Conservation (phyloP, 208 protist genomes). For the Vickermania ingenoplastis region DNA sequence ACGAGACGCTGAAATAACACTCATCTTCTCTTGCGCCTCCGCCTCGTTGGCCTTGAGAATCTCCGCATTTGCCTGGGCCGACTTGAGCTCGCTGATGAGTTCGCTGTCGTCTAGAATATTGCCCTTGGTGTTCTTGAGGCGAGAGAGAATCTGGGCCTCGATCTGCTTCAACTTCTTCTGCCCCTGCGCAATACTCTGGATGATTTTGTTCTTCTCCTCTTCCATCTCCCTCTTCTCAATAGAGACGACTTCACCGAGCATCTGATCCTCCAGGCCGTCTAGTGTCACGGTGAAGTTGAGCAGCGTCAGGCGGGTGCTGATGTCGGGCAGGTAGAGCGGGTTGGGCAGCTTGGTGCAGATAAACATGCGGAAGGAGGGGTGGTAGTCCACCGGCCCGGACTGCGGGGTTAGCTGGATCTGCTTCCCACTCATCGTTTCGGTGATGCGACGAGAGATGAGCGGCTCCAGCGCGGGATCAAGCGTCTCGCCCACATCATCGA, state of each 20-base stretch:
- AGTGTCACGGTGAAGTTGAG: conserved; percentile 97
- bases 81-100: conserved; percentile 91
- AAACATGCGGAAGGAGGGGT: conserved; percentile 91
- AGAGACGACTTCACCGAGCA: conserved; percentile 91
- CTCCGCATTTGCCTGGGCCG: conserved; percentile 86
- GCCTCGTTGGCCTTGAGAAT: conserved; percentile 83
- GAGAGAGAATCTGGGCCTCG: conserved; percentile 89
- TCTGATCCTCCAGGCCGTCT: conserved; percentile 92
- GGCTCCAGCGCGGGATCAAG: conserved; percentile 93
- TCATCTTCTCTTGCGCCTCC: conserved; percentile 89
- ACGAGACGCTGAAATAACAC: conserved; percentile 84
- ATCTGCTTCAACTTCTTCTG: conserved; percentile 90
- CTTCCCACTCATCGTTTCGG: conserved; percentile 56
- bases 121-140: conserved; percentile 78
- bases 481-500: conserved; percentile 93
- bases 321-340: conserved; percentile 93
- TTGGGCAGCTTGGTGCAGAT: conserved; percentile 95
- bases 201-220: conserved; percentile 92
- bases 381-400: conserved; percentile 84
- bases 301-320: conserved; percentile 93
- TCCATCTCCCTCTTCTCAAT: conserved; percentile 91
- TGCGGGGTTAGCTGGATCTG: conserved; percentile 85
- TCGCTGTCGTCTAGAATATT: conserved; percentile 94
- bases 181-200: conserved; percentile 85
- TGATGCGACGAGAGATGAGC: conserved; percentile 84